phyloP scores from a whole-genome alignment of 1,139 yeast genomes.

The Geotrichum citri-aurantii region DNA sequence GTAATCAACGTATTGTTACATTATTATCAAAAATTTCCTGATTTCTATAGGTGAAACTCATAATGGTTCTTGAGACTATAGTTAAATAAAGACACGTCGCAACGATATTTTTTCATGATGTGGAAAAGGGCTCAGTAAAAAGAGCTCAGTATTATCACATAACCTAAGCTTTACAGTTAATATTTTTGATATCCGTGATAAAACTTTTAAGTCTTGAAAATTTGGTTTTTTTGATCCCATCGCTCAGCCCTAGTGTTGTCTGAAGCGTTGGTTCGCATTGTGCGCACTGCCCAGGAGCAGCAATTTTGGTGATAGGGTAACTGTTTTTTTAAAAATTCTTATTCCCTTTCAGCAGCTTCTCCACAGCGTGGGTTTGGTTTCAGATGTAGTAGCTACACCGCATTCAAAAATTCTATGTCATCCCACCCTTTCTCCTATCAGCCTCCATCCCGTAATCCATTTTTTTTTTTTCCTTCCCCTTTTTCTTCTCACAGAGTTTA shows the following conservation, averaged over 20 bases:
- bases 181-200: too few species aligned
- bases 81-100: too few species aligned
- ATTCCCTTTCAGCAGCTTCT: background rate
- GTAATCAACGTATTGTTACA: too few species aligned
- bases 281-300: background rate
- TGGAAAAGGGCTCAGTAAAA: too few species aligned
- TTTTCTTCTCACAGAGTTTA: background rate
- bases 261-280: background rate
- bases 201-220: too few species aligned
- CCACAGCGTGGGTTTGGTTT: background rate
- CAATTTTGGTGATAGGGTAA: background rate
- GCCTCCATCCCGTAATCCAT: background rate
- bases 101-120: too few species aligned
- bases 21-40: too few species aligned
- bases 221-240: too few species aligned
- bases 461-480: background rate
- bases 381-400: background rate
- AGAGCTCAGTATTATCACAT: too few species aligned
- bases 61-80: too few species aligned
- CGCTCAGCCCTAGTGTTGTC: background rate
- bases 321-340: background rate
- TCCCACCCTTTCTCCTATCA: background rate
- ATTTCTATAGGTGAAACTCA: too few species aligned
- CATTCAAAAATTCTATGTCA: background rate
- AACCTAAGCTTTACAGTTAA: too few species aligned